Evolutionary conservation across 345 rosid genomes (phyloP), one percentile per base, ranked within the genome.

Genomic region (Hevea brasiliensis): DNA sequence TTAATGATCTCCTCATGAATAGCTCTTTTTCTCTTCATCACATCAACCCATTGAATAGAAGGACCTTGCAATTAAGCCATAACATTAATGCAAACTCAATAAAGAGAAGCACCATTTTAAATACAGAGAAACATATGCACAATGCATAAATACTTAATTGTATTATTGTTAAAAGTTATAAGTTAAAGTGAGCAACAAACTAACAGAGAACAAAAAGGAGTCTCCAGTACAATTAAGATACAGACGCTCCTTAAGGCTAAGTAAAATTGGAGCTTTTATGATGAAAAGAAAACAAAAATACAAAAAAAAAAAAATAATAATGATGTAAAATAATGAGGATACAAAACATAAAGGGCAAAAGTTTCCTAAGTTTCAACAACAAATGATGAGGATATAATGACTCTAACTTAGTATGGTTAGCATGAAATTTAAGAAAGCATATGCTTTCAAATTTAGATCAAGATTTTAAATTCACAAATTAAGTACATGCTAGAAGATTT

Each of bases 11-110:
- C 61, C 77, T 95, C 96, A 74, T 95, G 99, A 45, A 92, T 70
- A n/a, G 84, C 98, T 82, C 99, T 87, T 80, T 95, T 92, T 68
- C 56, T 83, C 87, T 95, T 92, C 99, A 92, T 95, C 70, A 95
- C 98, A 89, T 92, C 98, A 35, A 83, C 94, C 98, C 92, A 85
- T 74, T 88, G 90, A 59, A 85, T 71, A 70, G 89, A 47, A 48
- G 87, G 73, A 76, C 96, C 94, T 97, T 90, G 84, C 54, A 77
- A 67, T 71, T 27, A 41, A 74, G 81, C 73, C 74, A 78, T 26
- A 66, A 60, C 20, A 45, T 66, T 67, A 65, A 75, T 2, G 14
- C 27, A 65, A 14, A 61, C 61, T 58, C 20, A 24, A 54, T 23
- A 73, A 24, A 20, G 13, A 13, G 23, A n/a, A 75, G 1, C 13